Percentiles rank a stretch among this genome's conserved stretches.
phyloP scores from a whole-genome alignment of 176 grass and related monocot genomes.

The Melocanna baccifera region DNA sequence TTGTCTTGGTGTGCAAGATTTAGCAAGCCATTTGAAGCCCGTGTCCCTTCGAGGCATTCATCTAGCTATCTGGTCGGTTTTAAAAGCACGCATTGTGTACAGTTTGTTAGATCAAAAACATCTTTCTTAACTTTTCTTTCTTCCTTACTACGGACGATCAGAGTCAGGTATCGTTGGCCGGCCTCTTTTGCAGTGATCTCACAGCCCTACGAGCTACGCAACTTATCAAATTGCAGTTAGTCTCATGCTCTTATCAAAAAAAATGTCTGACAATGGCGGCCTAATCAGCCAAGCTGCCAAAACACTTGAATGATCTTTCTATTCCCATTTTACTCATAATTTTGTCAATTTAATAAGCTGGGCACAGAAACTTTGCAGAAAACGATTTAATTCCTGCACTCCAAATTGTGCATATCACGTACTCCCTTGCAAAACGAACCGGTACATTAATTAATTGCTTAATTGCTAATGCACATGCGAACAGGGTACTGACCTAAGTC shows the following conservation, averaged over 20 bases:
- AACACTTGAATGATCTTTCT: neutral
- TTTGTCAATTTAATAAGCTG: neutral
- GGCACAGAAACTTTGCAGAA: neutral
- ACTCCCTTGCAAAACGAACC: neutral
- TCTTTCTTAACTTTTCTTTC: constrained; percentile 24
- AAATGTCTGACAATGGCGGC: neutral
- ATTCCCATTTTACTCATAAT: neutral
- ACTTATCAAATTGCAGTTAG: neutral
- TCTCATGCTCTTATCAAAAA: neutral
- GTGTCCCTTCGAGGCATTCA: neutral
- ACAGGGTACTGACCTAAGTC: neutral
- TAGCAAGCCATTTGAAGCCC: constrained; percentile 3
- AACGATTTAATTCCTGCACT: neutral
- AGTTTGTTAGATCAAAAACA: constrained; percentile 41
- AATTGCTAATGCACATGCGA: neutral
- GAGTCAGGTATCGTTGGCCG: neutral
- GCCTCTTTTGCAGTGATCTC: neutral
- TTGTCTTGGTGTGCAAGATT: constrained; percentile 18
- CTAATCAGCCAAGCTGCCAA: neutral
- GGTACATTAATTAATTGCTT: no score
- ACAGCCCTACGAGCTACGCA: constrained; percentile 33
- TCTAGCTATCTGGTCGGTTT: neutral
- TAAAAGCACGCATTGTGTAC: constrained; percentile 17
- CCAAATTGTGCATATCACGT: neutral
- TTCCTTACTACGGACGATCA: constrained; percentile 20